Base-by-base conservation (phyloP, 2,329 filamentous ascomycete genomes). In the Neofusicoccum cordaticola region DNA sequence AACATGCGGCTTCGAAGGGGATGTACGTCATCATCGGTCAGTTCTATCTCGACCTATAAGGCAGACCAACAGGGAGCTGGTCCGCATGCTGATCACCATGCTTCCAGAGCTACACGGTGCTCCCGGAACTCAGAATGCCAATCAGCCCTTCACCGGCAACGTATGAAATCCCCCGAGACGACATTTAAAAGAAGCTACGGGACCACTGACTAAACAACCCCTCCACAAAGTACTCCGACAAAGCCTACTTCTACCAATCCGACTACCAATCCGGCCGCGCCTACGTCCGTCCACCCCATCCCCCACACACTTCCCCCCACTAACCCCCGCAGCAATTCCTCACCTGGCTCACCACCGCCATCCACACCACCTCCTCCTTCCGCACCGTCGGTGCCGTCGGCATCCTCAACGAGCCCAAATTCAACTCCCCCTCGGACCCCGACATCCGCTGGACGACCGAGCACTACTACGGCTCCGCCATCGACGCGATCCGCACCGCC, bases 351-450 rank as follows among this genome's bases (percentile, higher is more conserved):
- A 81, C 83, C 11, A 77, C 80, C 42, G 76, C 80, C 44, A 81
- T 86, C 65, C 84, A 87, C 71, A 74, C 68, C 4, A 81, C 79
- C 65, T 60, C 73, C 41, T 79, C 78, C 35, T 85, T 83, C 71
- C 74, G 80, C 62, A 86, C 83, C 50, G 85, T 87, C 31, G 85
- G 85, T 64, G 87, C 86, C 81, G 71, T 88, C 42, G 81, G 85
- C 70, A 73, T 88, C 12, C 76, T 87, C 62, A 88, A 88, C 69
- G 86, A 88, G 71, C 85, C 86, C 3, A 71, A 65, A 65, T 19
- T 60, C 67, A 60, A 65, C 56, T 19, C n/a, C 31, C 41, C 42
- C 12, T 15, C 12, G 31, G n/a, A n/a, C 60, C 34, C 52, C 11
- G 22, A 52, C 63, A 53, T 27, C 15, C 27, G 37, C 11, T 65